phyloP scores from a whole-genome alignment of 2,329 filamentous ascomycete genomes.

The Fusarium phyllophilum region DNA sequence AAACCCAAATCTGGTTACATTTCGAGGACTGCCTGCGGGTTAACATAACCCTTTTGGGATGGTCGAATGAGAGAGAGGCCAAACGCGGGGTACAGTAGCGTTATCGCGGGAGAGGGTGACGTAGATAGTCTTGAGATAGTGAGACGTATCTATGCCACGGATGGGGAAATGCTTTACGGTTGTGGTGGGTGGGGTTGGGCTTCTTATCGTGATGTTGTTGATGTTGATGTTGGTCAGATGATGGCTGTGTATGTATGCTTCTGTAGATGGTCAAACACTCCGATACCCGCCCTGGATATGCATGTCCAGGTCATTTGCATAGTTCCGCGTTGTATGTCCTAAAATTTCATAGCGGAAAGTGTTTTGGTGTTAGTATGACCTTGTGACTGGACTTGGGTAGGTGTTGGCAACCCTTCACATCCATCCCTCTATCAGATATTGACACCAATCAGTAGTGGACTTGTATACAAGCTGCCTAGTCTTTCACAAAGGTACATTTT shows the following conservation, averaged over 20 bases:
- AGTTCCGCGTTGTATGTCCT: neutral
- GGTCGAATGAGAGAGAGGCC: neutral
- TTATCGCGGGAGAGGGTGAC: constrained; percentile 30
- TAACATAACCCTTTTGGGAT: constrained; percentile 34
- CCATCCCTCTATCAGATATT: no score
- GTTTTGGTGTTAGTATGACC: neutral
- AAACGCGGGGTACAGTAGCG: constrained; percentile 32
- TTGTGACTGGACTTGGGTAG: neutral
- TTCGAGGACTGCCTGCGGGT: constrained; percentile 22
- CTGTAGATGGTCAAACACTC: neutral
- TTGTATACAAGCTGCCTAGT: accelerated
- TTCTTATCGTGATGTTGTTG: neutral
- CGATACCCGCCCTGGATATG: neutral
- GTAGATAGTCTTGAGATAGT: constrained; percentile 4
- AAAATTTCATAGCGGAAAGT: neutral
- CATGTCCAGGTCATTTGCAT: neutral
- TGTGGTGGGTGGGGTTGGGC: neutral
- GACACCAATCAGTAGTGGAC: neutral
- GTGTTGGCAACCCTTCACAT: neutral
- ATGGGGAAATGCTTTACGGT: constrained; percentile 21
- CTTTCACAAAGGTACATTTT: accelerated
- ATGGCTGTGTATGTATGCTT: neutral
- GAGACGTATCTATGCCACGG: neutral
- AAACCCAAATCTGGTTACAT: constrained; percentile 17
- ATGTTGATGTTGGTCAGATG: neutral